Evolutionary conservation across 1,284 basidiomycete species (phyloP).

Genomic region (Rhodotorula sp.): DNA sequence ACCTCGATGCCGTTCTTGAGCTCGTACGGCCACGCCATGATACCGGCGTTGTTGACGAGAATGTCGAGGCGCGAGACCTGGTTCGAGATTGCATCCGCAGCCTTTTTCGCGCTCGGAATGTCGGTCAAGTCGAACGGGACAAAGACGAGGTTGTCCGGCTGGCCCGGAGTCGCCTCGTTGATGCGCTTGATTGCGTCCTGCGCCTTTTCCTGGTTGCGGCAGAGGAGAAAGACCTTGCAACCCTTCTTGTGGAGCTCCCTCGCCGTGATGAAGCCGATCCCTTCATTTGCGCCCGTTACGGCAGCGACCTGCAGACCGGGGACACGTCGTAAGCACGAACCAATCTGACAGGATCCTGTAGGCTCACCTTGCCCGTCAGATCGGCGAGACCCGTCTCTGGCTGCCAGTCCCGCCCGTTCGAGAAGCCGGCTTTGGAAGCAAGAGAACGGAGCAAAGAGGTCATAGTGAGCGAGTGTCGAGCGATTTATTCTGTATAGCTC

Average conservation of each 20-base stretch:
- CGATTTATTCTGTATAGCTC: no score
- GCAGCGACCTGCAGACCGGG: conserved; percentile 21
- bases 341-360: no score
- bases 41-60: conserved; percentile 47
- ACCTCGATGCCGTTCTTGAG: conserved; percentile 33
- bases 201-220: conserved; percentile 45
- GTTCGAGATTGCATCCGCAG: conserved; percentile 44
- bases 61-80: conserved; percentile 47
- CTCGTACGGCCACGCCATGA: conserved; percentile 40
- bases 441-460: neutral
- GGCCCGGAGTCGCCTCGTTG: conserved; percentile 15
- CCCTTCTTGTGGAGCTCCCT: conserved; percentile 44
- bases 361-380: conserved; percentile 29
- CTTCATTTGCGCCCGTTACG: conserved; percentile 47
- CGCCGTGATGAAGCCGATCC: conserved; percentile 53
- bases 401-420: conserved; percentile 19
- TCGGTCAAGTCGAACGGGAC: conserved; percentile 48
- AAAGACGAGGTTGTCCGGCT: conserved; percentile 42
- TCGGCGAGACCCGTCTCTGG: conserved; percentile 20
- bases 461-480: neutral
- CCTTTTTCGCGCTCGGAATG: conserved; percentile 42
- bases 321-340: no score
- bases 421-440: conserved; percentile 17
- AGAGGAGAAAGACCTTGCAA: conserved; percentile 49
- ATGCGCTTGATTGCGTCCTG: conserved; percentile 42